Conservation (phyloP, 305 asterid species). For the Fraxinus albicans region DNA sequence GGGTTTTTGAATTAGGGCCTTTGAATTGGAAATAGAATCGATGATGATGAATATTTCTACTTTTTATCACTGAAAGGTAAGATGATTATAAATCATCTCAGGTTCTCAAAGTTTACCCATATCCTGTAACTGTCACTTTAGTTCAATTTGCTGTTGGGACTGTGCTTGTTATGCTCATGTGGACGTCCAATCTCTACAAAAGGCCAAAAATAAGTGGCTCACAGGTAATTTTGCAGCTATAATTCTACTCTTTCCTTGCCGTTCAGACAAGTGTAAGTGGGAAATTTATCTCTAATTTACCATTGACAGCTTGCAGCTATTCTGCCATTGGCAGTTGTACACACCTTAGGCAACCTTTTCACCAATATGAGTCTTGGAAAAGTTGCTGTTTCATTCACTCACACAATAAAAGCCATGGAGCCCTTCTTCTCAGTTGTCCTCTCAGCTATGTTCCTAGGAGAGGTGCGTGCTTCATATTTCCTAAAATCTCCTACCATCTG, state of each 20-base stretch:
- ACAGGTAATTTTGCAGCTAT: conserved; percentile 51
- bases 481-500: neutral
- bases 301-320: conserved; percentile 73
- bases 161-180: conserved; percentile 68
- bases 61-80: conserved; percentile 8
- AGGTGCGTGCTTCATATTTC: conserved; percentile 44
- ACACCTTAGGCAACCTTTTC: conserved; percentile 88
- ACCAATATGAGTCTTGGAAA: conserved; percentile 97
- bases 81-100: conserved; percentile 26
- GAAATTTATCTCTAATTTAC: neutral
- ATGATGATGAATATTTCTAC: neutral
- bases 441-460: conserved; percentile 68
- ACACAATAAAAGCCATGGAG: conserved; percentile 44
- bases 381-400: conserved; percentile 89
- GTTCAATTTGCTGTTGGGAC: conserved; percentile 88
- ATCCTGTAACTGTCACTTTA: conserved; percentile 80
- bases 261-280: neutral
- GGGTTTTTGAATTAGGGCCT: neutral
- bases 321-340: conserved; percentile 90
- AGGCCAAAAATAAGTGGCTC: conserved; percentile 82
- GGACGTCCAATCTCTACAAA: conserved; percentile 75
- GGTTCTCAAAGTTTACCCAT: conserved; percentile 82
- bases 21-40: neutral
- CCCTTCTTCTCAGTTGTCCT: conserved; percentile 69
- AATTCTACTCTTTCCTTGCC: neutral